These are phyloP conservation scores for Austroboletus olivaceoglutinosus DNA, from an alignment of 1,284 basidiomycete genomes.

Conservation along the genomic window DNA sequence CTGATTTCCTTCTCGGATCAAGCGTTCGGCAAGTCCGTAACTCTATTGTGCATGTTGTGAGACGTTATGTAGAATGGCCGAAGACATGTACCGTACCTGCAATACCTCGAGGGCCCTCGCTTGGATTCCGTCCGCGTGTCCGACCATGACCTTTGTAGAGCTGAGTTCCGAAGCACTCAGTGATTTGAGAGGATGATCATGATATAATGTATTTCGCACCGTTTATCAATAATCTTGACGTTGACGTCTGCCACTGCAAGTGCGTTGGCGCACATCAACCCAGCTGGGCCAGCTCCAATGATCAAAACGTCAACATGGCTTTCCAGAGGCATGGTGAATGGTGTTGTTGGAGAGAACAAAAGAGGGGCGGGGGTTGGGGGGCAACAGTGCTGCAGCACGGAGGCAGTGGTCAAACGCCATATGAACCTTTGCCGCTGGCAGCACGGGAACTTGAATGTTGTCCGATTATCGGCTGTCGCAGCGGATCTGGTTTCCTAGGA, in stretches of 20 bases:
- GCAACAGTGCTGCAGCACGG: too few relatives aligned
- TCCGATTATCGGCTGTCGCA: too few relatives aligned
- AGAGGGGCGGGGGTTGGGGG: too few relatives aligned
- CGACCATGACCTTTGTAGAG: not conserved
- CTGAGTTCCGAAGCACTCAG: not conserved
- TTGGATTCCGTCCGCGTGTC: not conserved
- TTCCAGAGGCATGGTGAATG: constrained; percentile 23
- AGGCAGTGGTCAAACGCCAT: too few relatives aligned
- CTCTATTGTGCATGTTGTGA: not conserved
- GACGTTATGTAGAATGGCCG: not conserved
- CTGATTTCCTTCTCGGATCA: not conserved
- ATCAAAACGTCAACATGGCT: constrained; percentile 51
- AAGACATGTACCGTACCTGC: not conserved
- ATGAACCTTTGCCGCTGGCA: too few relatives aligned
- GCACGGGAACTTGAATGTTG: too few relatives aligned
- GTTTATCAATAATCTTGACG: constrained; percentile 45
- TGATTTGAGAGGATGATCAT: not conserved
- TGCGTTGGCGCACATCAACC: constrained; percentile 45
- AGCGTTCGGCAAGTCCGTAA: not conserved
- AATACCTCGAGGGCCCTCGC: not conserved
- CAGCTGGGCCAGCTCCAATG: constrained; percentile 45
- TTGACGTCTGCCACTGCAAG: constrained; percentile 49
- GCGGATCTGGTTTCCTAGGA: too few relatives aligned
- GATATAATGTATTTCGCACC: not conserved
- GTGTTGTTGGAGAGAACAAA: too few relatives aligned